Evolutionary conservation across 257 asterid genomes (phyloP).

Genomic region (Ophiorrhiza pumila): DNA sequence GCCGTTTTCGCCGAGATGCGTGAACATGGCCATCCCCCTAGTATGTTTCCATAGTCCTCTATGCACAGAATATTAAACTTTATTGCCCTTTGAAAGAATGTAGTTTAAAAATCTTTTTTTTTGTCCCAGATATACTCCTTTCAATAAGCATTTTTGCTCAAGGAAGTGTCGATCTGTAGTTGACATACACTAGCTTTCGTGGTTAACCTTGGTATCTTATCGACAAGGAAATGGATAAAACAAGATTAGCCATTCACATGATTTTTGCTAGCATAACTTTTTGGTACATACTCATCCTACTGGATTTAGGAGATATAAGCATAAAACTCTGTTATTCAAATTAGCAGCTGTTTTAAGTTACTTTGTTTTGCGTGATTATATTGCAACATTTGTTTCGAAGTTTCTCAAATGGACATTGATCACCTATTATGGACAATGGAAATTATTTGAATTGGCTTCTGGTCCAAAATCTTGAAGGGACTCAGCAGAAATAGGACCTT

Average conservation of each 20-base stretch:
- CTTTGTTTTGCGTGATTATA: background rate
- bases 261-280: background rate
- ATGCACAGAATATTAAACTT: background rate
- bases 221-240: too few species aligned
- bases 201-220: background rate
- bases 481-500: conserved; percentile 18
- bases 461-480: background rate
- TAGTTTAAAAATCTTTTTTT: background rate
- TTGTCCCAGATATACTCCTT: background rate
- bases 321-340: background rate
- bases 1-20: conserved; percentile 72
- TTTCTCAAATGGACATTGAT: background rate
- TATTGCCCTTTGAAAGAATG: background rate
- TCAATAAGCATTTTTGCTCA: background rate
- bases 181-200: background rate
- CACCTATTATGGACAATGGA: background rate
- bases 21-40: conserved; percentile 48
- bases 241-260: background rate
- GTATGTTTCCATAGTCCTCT: conserved; percentile 32
- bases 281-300: background rate
- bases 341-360: background rate
- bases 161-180: background rate
- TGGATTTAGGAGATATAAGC: background rate
- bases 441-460: background rate
- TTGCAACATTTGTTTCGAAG: background rate